Percentiles rank a stretch among this genome's conserved stretches.
Conservation (phyloP, 495 filamentous ascomycete species). For the Melanomma pulvis-pyrius region DNA sequence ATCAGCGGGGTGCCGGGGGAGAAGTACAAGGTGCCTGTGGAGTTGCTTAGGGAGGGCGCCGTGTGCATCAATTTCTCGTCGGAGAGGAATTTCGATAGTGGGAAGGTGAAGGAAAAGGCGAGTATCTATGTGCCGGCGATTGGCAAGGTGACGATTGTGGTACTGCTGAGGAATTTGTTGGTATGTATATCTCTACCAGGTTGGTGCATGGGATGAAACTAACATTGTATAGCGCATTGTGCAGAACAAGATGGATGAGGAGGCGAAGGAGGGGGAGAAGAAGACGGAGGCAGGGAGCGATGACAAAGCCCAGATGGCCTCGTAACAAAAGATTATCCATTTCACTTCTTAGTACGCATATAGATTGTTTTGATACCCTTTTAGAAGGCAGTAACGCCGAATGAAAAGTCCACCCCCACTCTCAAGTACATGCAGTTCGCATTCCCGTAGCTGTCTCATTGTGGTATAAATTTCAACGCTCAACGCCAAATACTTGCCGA, state of each 20-base stretch:
- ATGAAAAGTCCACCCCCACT: not conserved
- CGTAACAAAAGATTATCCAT: not conserved
- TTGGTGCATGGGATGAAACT: constrained; percentile 1
- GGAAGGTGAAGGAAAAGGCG: constrained; percentile 86
- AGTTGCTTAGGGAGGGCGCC: constrained; percentile 80
- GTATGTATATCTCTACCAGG: constrained; percentile 53
- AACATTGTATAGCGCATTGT: constrained; percentile 35
- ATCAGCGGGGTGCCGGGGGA: constrained; percentile 90
- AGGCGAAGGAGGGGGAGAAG: not conserved
- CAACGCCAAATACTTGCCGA: constrained; percentile 15
- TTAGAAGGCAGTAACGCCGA: constrained; percentile 3
- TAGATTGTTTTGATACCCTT: constrained; percentile 5
- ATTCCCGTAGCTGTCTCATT: not conserved
- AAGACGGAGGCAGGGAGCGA: not conserved
- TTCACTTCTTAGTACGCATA: not conserved
- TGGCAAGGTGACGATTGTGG: constrained; percentile 95
- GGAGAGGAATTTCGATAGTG: constrained; percentile 84
- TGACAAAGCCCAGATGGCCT: constrained; percentile 3
- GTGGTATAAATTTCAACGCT: constrained; percentile 7
- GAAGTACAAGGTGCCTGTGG: constrained; percentile 82
- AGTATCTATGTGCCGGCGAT: constrained; percentile 97
- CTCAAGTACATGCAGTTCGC: no score
- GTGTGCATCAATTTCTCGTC: constrained; percentile 98
- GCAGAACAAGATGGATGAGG: constrained; percentile 31
- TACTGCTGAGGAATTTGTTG: constrained; percentile 84